Base-by-base conservation (phyloP, 345 rosid species). In the Eucalyptus urophylla region DNA sequence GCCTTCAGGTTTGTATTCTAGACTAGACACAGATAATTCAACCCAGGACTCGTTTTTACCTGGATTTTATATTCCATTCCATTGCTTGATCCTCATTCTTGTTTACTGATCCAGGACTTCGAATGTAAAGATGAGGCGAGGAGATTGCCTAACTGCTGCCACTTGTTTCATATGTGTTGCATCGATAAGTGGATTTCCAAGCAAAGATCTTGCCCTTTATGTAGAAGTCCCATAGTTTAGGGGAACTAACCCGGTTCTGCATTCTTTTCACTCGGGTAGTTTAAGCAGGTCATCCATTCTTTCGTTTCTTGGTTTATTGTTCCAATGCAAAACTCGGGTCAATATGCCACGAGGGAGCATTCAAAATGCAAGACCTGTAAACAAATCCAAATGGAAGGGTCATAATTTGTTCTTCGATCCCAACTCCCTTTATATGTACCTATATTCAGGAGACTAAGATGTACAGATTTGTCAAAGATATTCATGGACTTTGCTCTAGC, bases 1-100 rank as follows among this genome's bases (percentile, higher is more conserved):
- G 95, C 89, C 95, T 94, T 50, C 93, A 92, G 95, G 94, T 94
- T 62, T 51, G 87, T 47, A 12, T 83, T 53, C 53, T 37, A 37
- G 83, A 37, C 45, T 10, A 72, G 72, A 87, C 40, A 6, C 10
- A 10, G 50, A 56, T 3, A 58, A 54, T 60, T 87, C 2, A 15
- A 58, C 45, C 45, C 25, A 0, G 1, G 45, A 19, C 83, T 72
- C 1, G 27, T 37, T 37, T 33, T 37, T 72, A 37, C 25, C 45
- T 72, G 27, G 25, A 10, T 37, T 72, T 37, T 5, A 37, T 37
- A 19, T 11, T 72, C 83, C 83, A 37, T 72, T 72, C 45, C 83
- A 1, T 11, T 33, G 45, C 5, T 37, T 72, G 40, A 72, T 72
- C 83, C 53, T 50, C 40, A 25, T 56, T 44, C 44, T 31, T 22